Percentiles rank a stretch among this genome's conserved stretches.
These are phyloP conservation scores for Apiotrichum laibachii DNA, from an alignment of 1,284 basidiomycete species.

Conservation along the genomic window DNA sequence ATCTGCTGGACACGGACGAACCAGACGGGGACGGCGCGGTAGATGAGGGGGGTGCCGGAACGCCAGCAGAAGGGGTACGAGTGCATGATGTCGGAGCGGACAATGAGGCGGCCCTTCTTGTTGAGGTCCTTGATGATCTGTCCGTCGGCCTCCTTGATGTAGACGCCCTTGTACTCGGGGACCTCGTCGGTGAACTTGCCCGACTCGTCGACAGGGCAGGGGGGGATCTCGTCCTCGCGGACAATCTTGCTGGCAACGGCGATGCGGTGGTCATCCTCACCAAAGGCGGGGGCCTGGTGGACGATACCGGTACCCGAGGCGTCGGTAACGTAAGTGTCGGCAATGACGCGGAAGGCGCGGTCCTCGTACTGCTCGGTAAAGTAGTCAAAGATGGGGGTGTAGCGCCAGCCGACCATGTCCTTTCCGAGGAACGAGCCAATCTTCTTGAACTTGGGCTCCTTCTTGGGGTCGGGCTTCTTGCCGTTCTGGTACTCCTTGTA, in stretches of 20 bases:
- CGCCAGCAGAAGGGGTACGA: constrained; percentile 98
- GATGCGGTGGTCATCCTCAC: constrained; percentile 97
- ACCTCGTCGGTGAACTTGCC: constrained; percentile 88
- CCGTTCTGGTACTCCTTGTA: constrained; percentile 79
- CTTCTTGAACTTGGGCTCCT: constrained; percentile 96
- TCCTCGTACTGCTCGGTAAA: constrained; percentile 94
- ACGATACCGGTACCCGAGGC: constrained; percentile 96
- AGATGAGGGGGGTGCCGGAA: constrained; percentile 92
- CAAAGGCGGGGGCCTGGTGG: constrained; percentile 97
- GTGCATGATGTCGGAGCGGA: constrained; percentile 82
- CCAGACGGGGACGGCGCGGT: constrained; percentile 95
- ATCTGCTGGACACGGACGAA: constrained; percentile 87
- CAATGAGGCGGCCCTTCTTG: constrained; percentile 80
- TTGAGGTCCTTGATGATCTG: constrained; percentile 91
- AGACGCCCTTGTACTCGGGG: constrained; percentile 80
- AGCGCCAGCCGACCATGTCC: constrained; percentile 95
- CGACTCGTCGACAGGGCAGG: constrained; percentile 89
- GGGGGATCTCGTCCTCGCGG: constrained; percentile 82
- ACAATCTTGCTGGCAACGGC: constrained; percentile 80
- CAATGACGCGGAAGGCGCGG: constrained; percentile 83
- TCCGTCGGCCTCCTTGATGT: constrained; percentile 95
- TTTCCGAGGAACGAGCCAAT: constrained; percentile 78
- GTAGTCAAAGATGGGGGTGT: constrained; percentile 93
- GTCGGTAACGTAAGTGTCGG: constrained; percentile 91
- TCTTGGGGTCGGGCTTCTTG: constrained; percentile 55